phyloP scores from a whole-genome alignment of 345 rosid species.

The Brassica carinata region DNA sequence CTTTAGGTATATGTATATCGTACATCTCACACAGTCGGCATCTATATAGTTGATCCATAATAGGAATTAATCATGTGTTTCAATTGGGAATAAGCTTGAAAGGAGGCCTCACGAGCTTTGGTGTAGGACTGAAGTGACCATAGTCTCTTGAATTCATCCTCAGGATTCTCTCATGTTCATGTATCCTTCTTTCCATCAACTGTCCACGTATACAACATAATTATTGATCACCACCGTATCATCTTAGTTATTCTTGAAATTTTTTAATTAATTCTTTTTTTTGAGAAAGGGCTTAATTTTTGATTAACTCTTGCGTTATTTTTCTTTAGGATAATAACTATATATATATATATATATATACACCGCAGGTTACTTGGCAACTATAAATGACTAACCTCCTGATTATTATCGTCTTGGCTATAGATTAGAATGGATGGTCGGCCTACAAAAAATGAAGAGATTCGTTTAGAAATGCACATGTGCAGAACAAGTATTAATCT shows the following conservation, averaged over 20 bases:
- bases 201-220: background rate
- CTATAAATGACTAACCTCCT: slow-evolving; percentile 42
- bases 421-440: slow-evolving; percentile 43
- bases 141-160: slow-evolving; percentile 68
- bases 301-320: background rate
- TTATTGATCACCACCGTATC: slow-evolving; percentile 7
- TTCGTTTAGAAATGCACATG: slow-evolving; percentile 20
- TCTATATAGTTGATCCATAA: slow-evolving; percentile 20
- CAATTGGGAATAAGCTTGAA: slow-evolving; percentile 94
- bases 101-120: slow-evolving; percentile 80
- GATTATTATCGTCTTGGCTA: slow-evolving; percentile 32
- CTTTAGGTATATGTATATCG: slow-evolving; percentile 2
- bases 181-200: slow-evolving; percentile 37
- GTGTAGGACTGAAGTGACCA: slow-evolving; percentile 68
- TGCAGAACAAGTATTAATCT: slow-evolving; percentile 10
- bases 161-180: slow-evolving; percentile 71
- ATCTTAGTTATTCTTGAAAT: background rate
- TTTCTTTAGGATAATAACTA: background rate
- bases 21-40: slow-evolving; percentile 21
- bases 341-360: background rate
- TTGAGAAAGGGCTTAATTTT: background rate
- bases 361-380: background rate
- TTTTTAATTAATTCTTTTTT: background rate
- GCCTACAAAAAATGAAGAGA: slow-evolving; percentile 42
- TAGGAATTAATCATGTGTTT: slow-evolving; percentile 22